phyloP scores from a whole-genome alignment of 2,329 filamentous ascomycete species.

The Cladosporium sp. region DNA sequence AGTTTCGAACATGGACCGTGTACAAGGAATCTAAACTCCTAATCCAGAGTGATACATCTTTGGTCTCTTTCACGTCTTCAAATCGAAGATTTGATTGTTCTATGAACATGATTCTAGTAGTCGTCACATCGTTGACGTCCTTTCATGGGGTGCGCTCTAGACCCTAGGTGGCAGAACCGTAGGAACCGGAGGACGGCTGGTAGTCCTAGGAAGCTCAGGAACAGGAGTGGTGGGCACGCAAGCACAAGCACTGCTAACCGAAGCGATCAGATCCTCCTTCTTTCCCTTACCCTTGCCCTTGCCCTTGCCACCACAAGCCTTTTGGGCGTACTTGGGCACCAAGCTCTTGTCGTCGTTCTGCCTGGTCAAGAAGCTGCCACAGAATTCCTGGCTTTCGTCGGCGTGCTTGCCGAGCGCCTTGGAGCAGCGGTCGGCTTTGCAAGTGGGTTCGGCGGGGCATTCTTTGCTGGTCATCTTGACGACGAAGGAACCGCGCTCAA shows the following conservation, averaged over 20 bases:
- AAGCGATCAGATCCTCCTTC: slow-evolving; percentile 15
- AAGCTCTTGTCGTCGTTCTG: slow-evolving; percentile 16
- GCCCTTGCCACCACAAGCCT: slow-evolving; percentile 15
- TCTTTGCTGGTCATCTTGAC: slow-evolving; percentile 35
- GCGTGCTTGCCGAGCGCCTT: slow-evolving; percentile 16
- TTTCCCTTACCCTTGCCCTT: slow-evolving; percentile 1
- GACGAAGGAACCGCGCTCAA: slow-evolving; percentile 48
- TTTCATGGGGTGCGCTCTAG: no score
- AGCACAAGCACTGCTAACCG: slow-evolving; percentile 20
- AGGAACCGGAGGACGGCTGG: slow-evolving; percentile 15
- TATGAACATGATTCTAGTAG: no score
- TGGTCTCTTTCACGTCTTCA: no score
- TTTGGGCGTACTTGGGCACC: slow-evolving; percentile 18
- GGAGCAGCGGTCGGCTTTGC: slow-evolving; percentile 16
- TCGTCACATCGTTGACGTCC: no score
- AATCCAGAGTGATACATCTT: no score
- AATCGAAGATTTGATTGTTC: no score
- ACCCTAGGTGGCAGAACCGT: slow-evolving; percentile 15
- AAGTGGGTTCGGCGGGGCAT: slow-evolving; percentile 17
- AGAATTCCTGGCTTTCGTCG: slow-evolving; percentile 19
- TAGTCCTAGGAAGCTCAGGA: slow-evolving; percentile 19
- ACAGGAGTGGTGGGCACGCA: slow-evolving; percentile 20
- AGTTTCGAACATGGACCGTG: no score
- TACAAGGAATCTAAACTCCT: no score
- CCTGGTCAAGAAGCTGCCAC: slow-evolving; percentile 16